Evolutionary conservation across 2,329 filamentous ascomycete genomes (phyloP), one percentile per base, ranked within the genome.

Genomic region (Pseudocercospora macadamiae): DNA sequence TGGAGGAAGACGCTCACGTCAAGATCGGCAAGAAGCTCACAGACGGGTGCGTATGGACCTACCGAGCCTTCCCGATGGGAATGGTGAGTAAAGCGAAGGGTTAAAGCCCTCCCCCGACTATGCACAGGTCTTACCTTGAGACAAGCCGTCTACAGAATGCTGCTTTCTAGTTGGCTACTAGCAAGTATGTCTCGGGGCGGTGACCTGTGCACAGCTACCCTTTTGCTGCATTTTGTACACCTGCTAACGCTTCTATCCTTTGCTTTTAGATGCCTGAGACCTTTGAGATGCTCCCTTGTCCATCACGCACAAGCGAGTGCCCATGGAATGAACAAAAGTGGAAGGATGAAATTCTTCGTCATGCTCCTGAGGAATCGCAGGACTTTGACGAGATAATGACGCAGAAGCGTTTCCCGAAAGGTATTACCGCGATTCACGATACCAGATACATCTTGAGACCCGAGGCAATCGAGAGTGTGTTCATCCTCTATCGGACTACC

Each of bases 261-360:
- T n/a, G n/a, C n/a, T n/a, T n/a, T n/a, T n/a, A n/a, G n/a, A 87
- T 87, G 84, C 83, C 85, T 1, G 85, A 87, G 68, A 71, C 76
- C 47, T 85, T 84, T 65, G 73, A 79, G 30, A 73, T 86, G 42
- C 68, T 83, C 14, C 77, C 81, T 3, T 87, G 85, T 68, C 69
- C 48, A 45, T 69, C 55, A 12, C 70, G 73, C 23, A 49, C 56
- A 12, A 72, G 76, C 30, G 62, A 66, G 7, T 86, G 84, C 64
- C 69, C 72, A 10, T 86, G 83, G 84, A 76, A 85, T 61, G 80
- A 85, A 62, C 75, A 76, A 2, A 69, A 70, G 14, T 86, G 83
- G 77, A 75, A 77, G 57, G 73, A 77, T 2, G 75, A 70, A 26
- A 54, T 65, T 6, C 28, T 49, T 2, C 47, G 47, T 7, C 47